Evolutionary conservation across 2,329 filamentous ascomycete species (phyloP).

Genomic region (Ophiocordyceps camponoti-saundersi): DNA sequence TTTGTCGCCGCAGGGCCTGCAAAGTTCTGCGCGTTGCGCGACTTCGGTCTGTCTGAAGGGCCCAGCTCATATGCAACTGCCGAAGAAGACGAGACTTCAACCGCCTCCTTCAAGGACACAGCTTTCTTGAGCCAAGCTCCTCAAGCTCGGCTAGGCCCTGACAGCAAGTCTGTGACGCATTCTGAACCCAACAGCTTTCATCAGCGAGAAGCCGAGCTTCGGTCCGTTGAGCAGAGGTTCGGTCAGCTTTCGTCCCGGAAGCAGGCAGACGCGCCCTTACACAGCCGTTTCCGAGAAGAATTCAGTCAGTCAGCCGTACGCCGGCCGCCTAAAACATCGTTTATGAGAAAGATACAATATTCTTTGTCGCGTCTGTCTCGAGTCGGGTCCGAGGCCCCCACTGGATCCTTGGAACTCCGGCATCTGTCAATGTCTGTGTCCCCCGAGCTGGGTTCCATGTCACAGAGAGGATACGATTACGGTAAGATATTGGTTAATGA

Average conservation of each 20-base stretch:
- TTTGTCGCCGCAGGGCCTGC: slow-evolving; percentile 7
- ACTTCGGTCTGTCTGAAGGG: slow-evolving; percentile 7
- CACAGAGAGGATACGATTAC: background rate
- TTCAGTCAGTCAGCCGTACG: slow-evolving; percentile 7
- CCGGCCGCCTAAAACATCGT: slow-evolving; percentile 8
- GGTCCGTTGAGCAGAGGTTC: slow-evolving; percentile 23
- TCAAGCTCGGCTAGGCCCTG: background rate
- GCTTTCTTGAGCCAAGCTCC: background rate
- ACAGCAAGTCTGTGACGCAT: slow-evolving; percentile 5
- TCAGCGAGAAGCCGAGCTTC: slow-evolving; percentile 20
- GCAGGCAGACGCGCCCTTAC: slow-evolving; percentile 10
- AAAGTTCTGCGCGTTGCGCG: slow-evolving; percentile 5
- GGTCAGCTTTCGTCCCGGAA: slow-evolving; percentile 14
- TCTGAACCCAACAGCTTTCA: slow-evolving; percentile 21
- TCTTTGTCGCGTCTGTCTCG: slow-evolving; percentile 14
- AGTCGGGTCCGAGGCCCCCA: slow-evolving; percentile 3
- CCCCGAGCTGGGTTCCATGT: background rate
- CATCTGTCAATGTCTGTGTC: background rate
- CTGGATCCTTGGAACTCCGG: background rate
- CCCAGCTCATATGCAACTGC: slow-evolving; percentile 11
- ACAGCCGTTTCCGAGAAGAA: slow-evolving; percentile 24
- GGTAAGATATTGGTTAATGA: too few relatives aligned
- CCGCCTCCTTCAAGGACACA: background rate
- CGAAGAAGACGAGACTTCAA: slow-evolving; percentile 6
- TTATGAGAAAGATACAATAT: slow-evolving; percentile 19